A percentile compares a stretch with the other conserved stretches of the same genome.
Evolutionary conservation across 2,329 filamentous ascomycete species (phyloP).

Genomic region (Juglanconis juglandina): DNA sequence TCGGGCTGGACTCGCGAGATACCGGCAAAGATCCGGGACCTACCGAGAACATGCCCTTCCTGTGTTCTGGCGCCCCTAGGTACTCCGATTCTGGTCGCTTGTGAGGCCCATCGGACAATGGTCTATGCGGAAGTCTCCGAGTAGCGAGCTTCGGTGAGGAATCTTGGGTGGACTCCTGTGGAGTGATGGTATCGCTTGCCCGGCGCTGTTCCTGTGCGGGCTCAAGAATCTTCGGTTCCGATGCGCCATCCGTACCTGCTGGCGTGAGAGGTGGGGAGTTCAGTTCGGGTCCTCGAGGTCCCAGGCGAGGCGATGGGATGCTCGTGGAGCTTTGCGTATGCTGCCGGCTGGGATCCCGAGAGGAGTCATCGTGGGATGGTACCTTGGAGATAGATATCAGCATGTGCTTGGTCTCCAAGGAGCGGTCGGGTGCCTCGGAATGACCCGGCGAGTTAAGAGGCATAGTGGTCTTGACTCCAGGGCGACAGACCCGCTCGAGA

Average conservation of each 20-base stretch:
- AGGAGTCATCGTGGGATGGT: conserved; percentile 53
- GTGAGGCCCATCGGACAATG: conserved; percentile 32
- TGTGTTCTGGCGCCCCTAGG: conserved; percentile 34
- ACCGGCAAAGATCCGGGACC: conserved; percentile 52
- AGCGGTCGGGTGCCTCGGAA: background rate
- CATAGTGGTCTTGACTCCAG: background rate
- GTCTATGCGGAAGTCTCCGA: conserved; percentile 38
- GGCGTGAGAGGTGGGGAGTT: conserved; percentile 89
- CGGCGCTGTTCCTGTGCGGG: conserved; percentile 17
- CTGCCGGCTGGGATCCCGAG: conserved; percentile 58
- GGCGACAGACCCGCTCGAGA: background rate
- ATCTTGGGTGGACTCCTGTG: conserved; percentile 63
- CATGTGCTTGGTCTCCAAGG: conserved; percentile 1
- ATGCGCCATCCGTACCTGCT: conserved; percentile 60
- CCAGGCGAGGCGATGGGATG: conserved; percentile 63
- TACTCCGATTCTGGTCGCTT: conserved; percentile 21
- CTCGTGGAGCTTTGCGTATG: conserved; percentile 63
- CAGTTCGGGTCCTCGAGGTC: conserved; percentile 66
- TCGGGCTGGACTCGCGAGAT: conserved; percentile 63
- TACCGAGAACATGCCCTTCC: conserved; percentile 52
- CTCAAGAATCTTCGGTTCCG: conserved; percentile 28
- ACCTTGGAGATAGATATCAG: conserved; percentile 40
- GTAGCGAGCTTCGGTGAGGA: conserved; percentile 39
- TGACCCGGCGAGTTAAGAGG: background rate
- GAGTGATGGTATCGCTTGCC: conserved; percentile 52